Conservation (phyloP, 352 stramenopile genomes). For the Phytopythium aichiense region DNA sequence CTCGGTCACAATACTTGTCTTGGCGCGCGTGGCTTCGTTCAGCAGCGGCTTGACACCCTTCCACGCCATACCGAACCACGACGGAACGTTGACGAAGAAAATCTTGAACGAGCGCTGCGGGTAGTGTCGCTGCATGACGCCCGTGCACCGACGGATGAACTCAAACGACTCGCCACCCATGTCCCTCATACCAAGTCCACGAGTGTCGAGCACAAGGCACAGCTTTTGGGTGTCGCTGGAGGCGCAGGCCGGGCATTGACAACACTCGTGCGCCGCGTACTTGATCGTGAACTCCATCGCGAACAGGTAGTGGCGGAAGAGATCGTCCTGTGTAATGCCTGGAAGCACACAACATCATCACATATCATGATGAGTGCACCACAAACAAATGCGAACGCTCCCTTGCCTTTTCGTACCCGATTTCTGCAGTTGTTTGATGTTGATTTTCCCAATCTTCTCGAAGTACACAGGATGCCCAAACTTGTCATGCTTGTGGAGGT, state of each 20-base stretch:
- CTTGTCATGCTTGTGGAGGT: constrained; percentile 77
- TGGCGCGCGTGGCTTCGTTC: constrained; percentile 83
- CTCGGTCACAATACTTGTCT: constrained; percentile 84
- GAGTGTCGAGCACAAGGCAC: constrained; percentile 69
- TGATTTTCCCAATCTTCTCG: constrained; percentile 78
- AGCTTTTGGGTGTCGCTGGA: constrained; percentile 71
- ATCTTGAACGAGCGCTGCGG: constrained; percentile 89
- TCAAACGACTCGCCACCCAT: constrained; percentile 74
- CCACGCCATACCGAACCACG: constrained; percentile 90
- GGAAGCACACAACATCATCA: background rate
- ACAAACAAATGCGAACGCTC: background rate
- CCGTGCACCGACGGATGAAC: constrained; percentile 77
- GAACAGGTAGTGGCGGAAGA: constrained; percentile 84
- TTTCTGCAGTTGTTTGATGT: constrained; percentile 76
- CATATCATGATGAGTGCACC: background rate
- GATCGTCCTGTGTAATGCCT: constrained; percentile 55
- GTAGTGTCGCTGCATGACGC: constrained; percentile 87
- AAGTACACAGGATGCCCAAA: constrained; percentile 76
- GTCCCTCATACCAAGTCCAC: constrained; percentile 71
- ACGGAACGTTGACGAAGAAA: constrained; percentile 90
- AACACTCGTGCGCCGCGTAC: constrained; percentile 58
- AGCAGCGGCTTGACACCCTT: constrained; percentile 86
- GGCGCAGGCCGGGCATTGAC: constrained; percentile 48
- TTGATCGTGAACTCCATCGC: constrained; percentile 82
- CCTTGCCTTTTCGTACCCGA: constrained; percentile 15